Evolutionary conservation across 352 stramenopile species (phyloP).

Genomic region (Pythium brachiatum): DNA sequence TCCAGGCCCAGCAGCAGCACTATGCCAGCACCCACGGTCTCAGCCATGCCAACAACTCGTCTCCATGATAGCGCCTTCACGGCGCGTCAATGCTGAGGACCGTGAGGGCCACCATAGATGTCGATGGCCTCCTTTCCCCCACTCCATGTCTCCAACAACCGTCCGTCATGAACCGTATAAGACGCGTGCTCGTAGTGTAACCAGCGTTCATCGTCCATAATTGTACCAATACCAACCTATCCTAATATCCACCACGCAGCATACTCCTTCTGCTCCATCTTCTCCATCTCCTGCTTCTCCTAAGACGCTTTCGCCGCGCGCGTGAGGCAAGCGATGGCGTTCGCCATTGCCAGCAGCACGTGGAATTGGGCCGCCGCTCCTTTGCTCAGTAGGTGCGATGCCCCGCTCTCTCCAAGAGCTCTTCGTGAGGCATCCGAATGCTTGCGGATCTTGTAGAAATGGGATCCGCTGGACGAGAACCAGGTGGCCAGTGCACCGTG

Average conservation of each 20-base stretch:
- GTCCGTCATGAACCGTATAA: conserved; percentile 4
- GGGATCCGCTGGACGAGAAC: not conserved
- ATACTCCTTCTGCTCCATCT: not conserved
- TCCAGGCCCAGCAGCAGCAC: conserved; percentile 22
- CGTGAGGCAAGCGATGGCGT: too few relatives aligned
- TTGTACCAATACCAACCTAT: conserved; percentile 7
- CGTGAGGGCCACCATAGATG: conserved; percentile 6
- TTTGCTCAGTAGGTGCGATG: not conserved
- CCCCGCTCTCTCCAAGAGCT: not conserved
- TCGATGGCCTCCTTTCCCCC: not conserved
- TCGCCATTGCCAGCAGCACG: not conserved
- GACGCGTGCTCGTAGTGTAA: conserved; percentile 6
- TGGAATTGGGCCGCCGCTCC: not conserved
- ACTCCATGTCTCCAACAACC: not conserved
- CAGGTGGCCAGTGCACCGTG: not conserved
- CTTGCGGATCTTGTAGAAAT: conserved; percentile 13
- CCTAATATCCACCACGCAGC: conserved; percentile 2
- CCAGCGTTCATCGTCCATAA: conserved; percentile 5
- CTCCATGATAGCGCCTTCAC: not conserved
- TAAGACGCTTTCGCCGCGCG: too few relatives aligned
- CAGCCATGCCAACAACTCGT: conserved; percentile 4
- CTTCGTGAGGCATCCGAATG: not conserved
- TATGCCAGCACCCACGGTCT: conserved; percentile 15
- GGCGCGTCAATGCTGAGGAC: not conserved
- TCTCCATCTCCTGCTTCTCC: too few relatives aligned